A percentile compares a stretch with the other conserved stretches of the same genome.
Evolutionary conservation across 169 alveolate genomes (phyloP).

Genomic region (Plasmodium gaboni): DNA sequence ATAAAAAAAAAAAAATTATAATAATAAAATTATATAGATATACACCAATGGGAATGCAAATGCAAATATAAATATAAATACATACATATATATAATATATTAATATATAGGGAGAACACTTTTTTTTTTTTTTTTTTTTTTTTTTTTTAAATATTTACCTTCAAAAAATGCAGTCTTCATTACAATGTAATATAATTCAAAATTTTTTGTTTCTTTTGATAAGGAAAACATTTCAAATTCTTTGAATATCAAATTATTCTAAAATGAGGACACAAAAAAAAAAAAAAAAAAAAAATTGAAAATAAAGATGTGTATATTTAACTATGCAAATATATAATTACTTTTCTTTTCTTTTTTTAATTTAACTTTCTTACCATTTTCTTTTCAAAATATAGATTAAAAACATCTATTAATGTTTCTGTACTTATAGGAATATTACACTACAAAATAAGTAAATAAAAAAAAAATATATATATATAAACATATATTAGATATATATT

Average conservation of each 20-base stretch:
- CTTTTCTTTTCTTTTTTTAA: background rate
- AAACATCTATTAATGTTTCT: slow-evolving; percentile 60
- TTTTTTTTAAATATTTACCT: slow-evolving; percentile 15
- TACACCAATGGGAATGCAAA: slow-evolving; percentile 1
- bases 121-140: background rate
- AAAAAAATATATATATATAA: slow-evolving; percentile 10
- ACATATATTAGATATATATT: background rate
- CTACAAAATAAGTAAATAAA: slow-evolving; percentile 17
- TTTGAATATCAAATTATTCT: slow-evolving; percentile 60
- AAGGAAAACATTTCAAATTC: slow-evolving; percentile 61
- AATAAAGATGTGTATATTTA: background rate
- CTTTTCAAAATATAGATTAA: slow-evolving; percentile 39
- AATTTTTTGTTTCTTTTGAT: slow-evolving; percentile 19
- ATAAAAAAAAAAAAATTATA: slow-evolving; percentile 20
- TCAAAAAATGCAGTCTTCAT: slow-evolving; percentile 74
- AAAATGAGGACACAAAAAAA: slow-evolving; percentile 17
- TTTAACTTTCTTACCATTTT: slow-evolving; percentile 41
- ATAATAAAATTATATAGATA: background rate
- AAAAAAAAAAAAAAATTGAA: background rate
- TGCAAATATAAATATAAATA: background rate
- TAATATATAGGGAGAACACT: background rate
- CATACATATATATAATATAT: slow-evolving; percentile 9
- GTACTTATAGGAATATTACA: slow-evolving; percentile 30
- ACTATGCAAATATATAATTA: background rate
- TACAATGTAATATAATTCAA: slow-evolving; percentile 64